Conservation (phyloP, 805 yeast genomes). For the Pichia eremophila region DNA sequence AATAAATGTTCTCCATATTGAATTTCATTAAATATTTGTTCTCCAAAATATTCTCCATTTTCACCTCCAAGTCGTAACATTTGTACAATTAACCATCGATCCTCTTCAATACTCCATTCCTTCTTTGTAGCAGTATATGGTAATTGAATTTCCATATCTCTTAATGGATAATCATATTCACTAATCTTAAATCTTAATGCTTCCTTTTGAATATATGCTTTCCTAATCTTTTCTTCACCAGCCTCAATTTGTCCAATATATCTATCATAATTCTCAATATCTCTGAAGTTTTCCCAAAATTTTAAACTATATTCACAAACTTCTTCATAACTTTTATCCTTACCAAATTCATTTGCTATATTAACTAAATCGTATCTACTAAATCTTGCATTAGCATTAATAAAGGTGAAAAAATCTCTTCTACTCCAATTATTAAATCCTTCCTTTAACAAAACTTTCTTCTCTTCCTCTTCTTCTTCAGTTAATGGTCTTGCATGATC, state of each 20-base stretch:
- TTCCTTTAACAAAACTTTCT: conserved; percentile 45
- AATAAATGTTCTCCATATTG: conserved; percentile 27
- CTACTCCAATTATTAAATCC: conserved; percentile 83
- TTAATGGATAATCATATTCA: conserved; percentile 58
- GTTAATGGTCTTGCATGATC: conserved; percentile 73
- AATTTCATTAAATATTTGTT: conserved; percentile 65
- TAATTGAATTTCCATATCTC: conserved; percentile 59
- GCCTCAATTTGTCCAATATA: conserved; percentile 71
- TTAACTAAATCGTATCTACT: conserved; percentile 68
- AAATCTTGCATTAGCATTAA: conserved; percentile 61
- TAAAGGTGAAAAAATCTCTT: conserved; percentile 78
- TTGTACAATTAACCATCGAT: conserved; percentile 75
- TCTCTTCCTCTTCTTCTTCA: conserved; percentile 65
- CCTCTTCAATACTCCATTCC: conserved; percentile 81
- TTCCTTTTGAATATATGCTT: conserved; percentile 62
- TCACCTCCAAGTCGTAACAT: conserved; percentile 76
- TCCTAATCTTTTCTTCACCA: conserved; percentile 78
- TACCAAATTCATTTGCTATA: conserved; percentile 65
- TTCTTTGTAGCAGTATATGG: conserved; percentile 55
- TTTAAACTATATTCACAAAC: conserved; percentile 65
- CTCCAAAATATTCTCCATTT: conserved; percentile 60
- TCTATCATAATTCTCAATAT: conserved; percentile 84
- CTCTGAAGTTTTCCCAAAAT: conserved; percentile 73
- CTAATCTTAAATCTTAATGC: conserved; percentile 68
- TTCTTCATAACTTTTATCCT: conserved; percentile 73